phyloP scores from a whole-genome alignment of 116 monocot species.

The Dioscorea cayenensis region DNA sequence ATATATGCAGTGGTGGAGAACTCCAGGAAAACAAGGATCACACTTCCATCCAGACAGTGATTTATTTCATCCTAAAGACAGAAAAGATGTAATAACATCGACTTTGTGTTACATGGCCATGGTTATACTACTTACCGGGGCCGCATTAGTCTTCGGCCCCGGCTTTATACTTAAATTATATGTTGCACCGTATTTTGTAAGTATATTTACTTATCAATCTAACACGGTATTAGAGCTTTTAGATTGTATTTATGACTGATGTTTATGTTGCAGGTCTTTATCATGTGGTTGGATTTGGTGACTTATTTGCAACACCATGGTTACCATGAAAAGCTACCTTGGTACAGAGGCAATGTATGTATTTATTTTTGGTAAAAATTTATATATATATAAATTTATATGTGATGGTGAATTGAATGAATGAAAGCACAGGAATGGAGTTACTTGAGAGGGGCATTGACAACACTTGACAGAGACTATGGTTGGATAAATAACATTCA shows the following conservation, averaged over 20 bases:
- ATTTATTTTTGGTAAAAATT: too few relatives aligned
- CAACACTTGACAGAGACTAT: conserved; percentile 81
- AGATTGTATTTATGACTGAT: neutral
- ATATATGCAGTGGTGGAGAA: conserved; percentile 39
- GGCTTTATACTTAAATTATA: conserved; percentile 67
- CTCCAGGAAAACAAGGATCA: conserved; percentile 80
- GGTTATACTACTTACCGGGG: conserved; percentile 41
- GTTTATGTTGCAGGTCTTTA: conserved; percentile 43
- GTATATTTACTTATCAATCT: neutral
- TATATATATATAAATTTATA: too few relatives aligned
- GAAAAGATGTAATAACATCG: conserved; percentile 62
- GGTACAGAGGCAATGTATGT: conserved; percentile 68
- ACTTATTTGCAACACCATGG: conserved; percentile 89
- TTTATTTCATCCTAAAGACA: conserved; percentile 66
- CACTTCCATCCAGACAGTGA: conserved; percentile 72
- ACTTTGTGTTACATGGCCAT: conserved; percentile 57
- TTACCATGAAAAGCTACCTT: conserved; percentile 63
- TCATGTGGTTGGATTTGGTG: conserved; percentile 79
- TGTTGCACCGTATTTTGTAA: conserved; percentile 50
- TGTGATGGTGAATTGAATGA: too few relatives aligned
- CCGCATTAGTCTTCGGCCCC: conserved; percentile 42
- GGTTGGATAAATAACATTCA: conserved; percentile 92
- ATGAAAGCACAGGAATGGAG: conserved; percentile 62
- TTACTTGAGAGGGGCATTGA: conserved; percentile 77
- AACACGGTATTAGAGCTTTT: neutral